phyloP scores from a whole-genome alignment of 1,284 basidiomycete species.

The Ceratobasidium theobromae region DNA sequence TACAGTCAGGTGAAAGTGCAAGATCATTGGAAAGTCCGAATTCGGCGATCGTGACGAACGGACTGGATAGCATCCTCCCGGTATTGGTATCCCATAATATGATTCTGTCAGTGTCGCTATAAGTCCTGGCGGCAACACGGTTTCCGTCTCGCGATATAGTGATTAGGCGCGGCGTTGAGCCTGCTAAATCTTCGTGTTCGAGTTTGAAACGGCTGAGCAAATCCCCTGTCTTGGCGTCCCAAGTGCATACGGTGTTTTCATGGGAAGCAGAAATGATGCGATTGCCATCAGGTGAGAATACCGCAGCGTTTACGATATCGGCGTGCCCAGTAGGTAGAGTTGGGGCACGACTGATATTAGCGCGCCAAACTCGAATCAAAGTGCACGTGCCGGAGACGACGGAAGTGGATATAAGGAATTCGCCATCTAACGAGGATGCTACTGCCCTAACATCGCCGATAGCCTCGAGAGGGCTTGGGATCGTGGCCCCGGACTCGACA shows the following conservation, averaged over 20 bases:
- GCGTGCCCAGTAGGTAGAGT: conserved; percentile 18
- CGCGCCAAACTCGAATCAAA: background rate
- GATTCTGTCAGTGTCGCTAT: background rate
- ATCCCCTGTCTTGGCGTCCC: conserved; percentile 10
- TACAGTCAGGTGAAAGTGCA: background rate
- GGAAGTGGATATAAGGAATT: too few relatives aligned
- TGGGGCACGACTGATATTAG: background rate
- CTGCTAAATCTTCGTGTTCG: background rate
- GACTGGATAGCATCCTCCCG: background rate
- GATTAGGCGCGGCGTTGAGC: background rate
- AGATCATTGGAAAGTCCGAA: background rate
- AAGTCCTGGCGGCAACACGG: background rate
- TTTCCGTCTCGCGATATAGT: background rate
- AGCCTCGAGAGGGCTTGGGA: background rate
- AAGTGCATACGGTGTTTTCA: conserved; percentile 11
- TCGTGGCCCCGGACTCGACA: background rate
- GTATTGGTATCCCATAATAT: background rate
- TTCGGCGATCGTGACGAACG: background rate
- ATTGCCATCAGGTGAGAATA: conserved; percentile 28
- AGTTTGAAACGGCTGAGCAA: background rate
- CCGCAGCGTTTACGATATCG: background rate
- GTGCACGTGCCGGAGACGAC: too few relatives aligned
- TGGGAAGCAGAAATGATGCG: conserved; percentile 25
- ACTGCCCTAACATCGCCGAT: too few relatives aligned
- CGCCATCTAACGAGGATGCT: too few relatives aligned